A percentile compares a stretch with the other conserved stretches of the same genome.
Evolutionary conservation across 2,329 filamentous ascomycete species (phyloP).

Genomic region (Graphilbum ipis-grandicollis): DNA sequence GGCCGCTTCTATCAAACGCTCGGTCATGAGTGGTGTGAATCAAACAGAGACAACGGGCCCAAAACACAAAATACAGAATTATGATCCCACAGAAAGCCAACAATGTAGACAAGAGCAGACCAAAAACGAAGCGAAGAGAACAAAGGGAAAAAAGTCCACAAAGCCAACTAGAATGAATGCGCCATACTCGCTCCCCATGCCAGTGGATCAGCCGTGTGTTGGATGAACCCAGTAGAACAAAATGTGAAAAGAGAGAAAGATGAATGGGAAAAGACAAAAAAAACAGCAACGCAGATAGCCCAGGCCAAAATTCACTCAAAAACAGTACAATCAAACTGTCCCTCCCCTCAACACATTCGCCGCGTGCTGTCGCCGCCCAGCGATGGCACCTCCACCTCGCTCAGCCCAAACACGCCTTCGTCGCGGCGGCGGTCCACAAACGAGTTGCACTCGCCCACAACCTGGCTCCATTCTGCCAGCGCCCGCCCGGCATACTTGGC

Average conservation of each 20-base stretch:
- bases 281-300: too few relatives aligned
- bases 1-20: too few relatives aligned
- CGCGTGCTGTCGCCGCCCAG: constrained; percentile 45
- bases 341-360: constrained; percentile 4
- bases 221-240: too few relatives aligned
- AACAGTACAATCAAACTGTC: not conserved
- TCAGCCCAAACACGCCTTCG: constrained; percentile 51
- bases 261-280: not conserved
- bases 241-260: not conserved
- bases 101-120: too few relatives aligned
- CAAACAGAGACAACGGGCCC: too few relatives aligned
- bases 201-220: too few relatives aligned
- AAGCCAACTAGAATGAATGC: too few relatives aligned
- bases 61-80: too few relatives aligned
- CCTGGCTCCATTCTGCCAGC: constrained; percentile 60
- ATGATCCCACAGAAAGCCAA: not conserved
- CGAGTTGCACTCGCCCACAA: constrained; percentile 64
- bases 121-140: not conserved
- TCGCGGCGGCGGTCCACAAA: constrained; percentile 61
- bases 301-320: too few relatives aligned
- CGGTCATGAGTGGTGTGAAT: too few relatives aligned
- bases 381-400: constrained; percentile 51
- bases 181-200: too few relatives aligned
- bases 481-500: constrained; percentile 52
- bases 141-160: too few relatives aligned